Percentiles rank a stretch among this genome's conserved stretches.
These are phyloP conservation scores for Podospora anserina DNA, from an alignment of 495 filamentous ascomycete species.

Conservation along the genomic window DNA sequence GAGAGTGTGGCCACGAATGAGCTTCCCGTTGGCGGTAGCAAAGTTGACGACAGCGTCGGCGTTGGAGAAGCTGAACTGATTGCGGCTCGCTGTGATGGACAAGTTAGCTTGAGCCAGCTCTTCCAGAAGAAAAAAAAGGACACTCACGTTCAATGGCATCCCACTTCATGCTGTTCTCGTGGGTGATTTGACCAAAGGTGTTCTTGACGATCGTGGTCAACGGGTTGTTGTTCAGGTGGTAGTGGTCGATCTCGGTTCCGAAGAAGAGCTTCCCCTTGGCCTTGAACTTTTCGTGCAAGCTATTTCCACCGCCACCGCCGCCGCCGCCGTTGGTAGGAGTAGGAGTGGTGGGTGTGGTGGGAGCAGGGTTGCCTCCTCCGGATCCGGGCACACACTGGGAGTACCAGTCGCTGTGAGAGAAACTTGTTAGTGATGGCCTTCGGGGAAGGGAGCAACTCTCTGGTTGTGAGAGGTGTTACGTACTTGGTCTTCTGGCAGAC, in stretches of 20 bases:
- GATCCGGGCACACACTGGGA: too few species aligned
- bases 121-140: too few species aligned
- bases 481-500: too few species aligned
- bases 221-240: slow-evolving; percentile 47
- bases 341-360: too few species aligned
- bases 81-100: slow-evolving; percentile 44
- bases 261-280: slow-evolving; percentile 61
- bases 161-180: slow-evolving; percentile 69
- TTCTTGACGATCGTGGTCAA: slow-evolving; percentile 55
- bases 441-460: too few species aligned
- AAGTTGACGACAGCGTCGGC: slow-evolving; percentile 60
- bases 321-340: too few species aligned
- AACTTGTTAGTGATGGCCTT: too few species aligned
- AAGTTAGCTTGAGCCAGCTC: background rate
- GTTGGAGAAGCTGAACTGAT: slow-evolving; percentile 48
- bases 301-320: slow-evolving; percentile 11
- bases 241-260: slow-evolving; percentile 54
- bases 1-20: slow-evolving; percentile 60
- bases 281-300: slow-evolving; percentile 55
- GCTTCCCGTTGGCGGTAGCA: slow-evolving; percentile 52
- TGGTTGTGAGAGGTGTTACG: too few species aligned
- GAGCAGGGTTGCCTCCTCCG: too few species aligned
- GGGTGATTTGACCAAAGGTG: slow-evolving; percentile 62
- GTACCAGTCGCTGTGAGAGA: too few species aligned
- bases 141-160: slow-evolving; percentile 29